Evolutionary conservation across 441 rosid species (phyloP).

Genomic region (Aquilaria agallochum): DNA sequence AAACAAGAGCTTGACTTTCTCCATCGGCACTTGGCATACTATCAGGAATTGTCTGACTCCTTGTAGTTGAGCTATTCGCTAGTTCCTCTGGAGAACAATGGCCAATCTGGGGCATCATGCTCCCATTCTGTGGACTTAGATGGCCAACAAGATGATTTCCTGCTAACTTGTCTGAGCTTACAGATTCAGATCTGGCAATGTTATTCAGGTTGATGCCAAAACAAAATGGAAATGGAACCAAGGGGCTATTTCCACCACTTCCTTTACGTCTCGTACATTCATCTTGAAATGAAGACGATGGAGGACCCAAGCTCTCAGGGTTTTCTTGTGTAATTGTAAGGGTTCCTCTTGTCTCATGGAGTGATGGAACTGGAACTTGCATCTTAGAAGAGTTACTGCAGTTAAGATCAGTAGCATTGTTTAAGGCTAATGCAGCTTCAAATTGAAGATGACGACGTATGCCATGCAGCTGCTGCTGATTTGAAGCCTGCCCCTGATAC

Average conservation of each 20-base stretch:
- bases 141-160: conserved; percentile 10
- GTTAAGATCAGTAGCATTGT: not conserved
- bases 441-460: conserved; percentile 34
- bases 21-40: not conserved
- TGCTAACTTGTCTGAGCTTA: conserved; percentile 11
- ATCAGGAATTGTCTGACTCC: not conserved
- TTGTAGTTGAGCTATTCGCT: conserved; percentile 9
- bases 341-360: not conserved
- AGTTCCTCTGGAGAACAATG: conserved; percentile 8
- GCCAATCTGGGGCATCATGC: conserved; percentile 1
- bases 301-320: conserved; percentile 5
- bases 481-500: conserved; percentile 16
- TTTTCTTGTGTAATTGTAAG: no score
- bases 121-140: conserved; percentile 15
- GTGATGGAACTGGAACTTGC: conserved; percentile 13
- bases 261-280: conserved; percentile 9
- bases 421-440: conserved; percentile 14
- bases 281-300: conserved; percentile 10
- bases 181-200: conserved; percentile 1
- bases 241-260: conserved; percentile 5
- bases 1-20: conserved; percentile 6
- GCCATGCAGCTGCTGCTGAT: conserved; percentile 19
- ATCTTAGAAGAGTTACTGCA: conserved; percentile 7
- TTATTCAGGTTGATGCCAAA: conserved; percentile 11
- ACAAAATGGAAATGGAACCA: not conserved